Percentiles rank a stretch among this genome's conserved stretches.
phyloP scores from a whole-genome alignment of 169 alveolate species.

The Plasmodium billcollinsi region DNA sequence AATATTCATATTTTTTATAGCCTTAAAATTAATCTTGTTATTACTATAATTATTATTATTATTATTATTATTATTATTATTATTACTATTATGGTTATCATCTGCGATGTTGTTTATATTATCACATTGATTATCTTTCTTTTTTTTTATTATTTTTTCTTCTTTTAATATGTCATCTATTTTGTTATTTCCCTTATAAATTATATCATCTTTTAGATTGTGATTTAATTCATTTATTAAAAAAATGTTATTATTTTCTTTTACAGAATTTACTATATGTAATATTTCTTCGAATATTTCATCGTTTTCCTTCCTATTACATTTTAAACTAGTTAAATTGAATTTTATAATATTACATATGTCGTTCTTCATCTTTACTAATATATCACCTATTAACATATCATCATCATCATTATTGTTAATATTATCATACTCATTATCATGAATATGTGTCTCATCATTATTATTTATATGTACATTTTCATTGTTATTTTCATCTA shows the following conservation, averaged over 20 bases:
- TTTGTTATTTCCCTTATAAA: not conserved
- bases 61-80: not conserved
- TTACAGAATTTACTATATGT: constrained; percentile 25
- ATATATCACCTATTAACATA: constrained; percentile 38
- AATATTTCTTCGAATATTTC: constrained; percentile 23
- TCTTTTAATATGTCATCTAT: not conserved
- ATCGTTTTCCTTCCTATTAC: constrained; percentile 1
- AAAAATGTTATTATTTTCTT: constrained; percentile 56
- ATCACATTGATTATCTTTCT: not conserved
- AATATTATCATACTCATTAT: not conserved
- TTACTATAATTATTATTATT: not conserved
- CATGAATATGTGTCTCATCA: not conserved
- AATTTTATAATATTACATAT: constrained; percentile 49
- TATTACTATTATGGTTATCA: not conserved
- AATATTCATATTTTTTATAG: no score
- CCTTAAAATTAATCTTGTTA: no score
- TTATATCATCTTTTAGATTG: not conserved
- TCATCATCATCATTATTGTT: constrained; percentile 25
- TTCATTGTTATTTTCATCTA: not conserved
- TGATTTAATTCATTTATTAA: constrained; percentile 24
- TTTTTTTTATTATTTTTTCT: not conserved
- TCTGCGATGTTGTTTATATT: not conserved
- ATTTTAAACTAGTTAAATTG: constrained; percentile 21
- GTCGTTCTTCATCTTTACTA: constrained; percentile 67
- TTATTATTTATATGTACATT: not conserved